Base-by-base conservation (phyloP, 2,329 filamentous ascomycete species). In the Botrytis squamosa region DNA sequence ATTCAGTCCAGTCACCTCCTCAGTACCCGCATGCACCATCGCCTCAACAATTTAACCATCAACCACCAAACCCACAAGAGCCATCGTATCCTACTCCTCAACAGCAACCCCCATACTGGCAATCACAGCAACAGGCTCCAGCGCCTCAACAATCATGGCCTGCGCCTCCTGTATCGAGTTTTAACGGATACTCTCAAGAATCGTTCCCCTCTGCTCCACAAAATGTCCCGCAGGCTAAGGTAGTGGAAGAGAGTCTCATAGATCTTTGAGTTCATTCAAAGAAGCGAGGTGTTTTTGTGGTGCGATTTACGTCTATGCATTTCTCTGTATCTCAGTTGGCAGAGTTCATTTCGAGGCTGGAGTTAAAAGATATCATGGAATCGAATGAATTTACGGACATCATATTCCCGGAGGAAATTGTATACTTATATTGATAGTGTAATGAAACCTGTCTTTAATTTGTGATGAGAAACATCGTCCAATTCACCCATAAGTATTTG, bases 161-260 rank as follows among this genome's bases (percentile, higher is more conserved):
- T 33, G 65, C 73, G 33, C 73, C 79, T 46, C 73, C 79, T 52
- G 74, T 64, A 12, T 62, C 80, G 60, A 83, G 82, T 4, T 88
- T 89, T 75, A 75, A 81, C 18, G 84, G 85, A 10, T 91, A 89
- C 78, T 83, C 82, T 4, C 88, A 89, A 78, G 88, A 91, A 38
- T 84, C 87, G 4, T 93, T 93, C 79, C 92, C 92, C 1, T 85
- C 88, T 3, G 89, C 88, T 42, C 90, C 90, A 25, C 88, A 90
- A 74, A 88, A 91, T 81, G 86, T 88, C 72, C 83, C 84, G 60
- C 84, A 86, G 77, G 80, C 86, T 82, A 80, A 85, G 86, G 78
- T 88, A 1, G 86, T 92, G 65, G 93, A 95, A 82, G 93, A 95
- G 82, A 92, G 90, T 74, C 83, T 96, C 79, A 96, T 96, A 82